Percentiles rank a stretch among this genome's conserved stretches.
Conservation (phyloP, 352 stramenopile species). For the Phytophthora nicotianae region DNA sequence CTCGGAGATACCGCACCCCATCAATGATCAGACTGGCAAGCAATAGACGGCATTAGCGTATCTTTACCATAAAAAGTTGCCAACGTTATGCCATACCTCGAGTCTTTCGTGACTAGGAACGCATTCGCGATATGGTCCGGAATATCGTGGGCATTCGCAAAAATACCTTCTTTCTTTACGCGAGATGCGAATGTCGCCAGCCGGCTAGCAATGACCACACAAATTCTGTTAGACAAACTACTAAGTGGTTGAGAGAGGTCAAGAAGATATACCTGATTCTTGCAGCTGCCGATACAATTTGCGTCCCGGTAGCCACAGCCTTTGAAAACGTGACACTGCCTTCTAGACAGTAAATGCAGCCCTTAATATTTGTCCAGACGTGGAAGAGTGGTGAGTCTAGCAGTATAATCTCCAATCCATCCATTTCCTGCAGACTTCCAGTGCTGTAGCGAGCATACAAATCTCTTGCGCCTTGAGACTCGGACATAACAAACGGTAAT, state of each 20-base stretch:
- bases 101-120: slow-evolving; percentile 62
- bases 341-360: slow-evolving; percentile 73
- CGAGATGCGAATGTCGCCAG: slow-evolving; percentile 54
- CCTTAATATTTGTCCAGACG: slow-evolving; percentile 81
- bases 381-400: slow-evolving; percentile 66
- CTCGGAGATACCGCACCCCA: slow-evolving; percentile 55
- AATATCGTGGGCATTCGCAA: slow-evolving; percentile 57
- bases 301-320: slow-evolving; percentile 57
- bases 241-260: too few relatives aligned
- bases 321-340: slow-evolving; percentile 65
- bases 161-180: slow-evolving; percentile 55
- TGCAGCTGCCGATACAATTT: slow-evolving; percentile 58
- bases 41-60: too few relatives aligned
- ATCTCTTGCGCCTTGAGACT: slow-evolving; percentile 40
- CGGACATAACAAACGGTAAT: slow-evolving; percentile 60
- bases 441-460: slow-evolving; percentile 38
- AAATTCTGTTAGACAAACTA: slow-evolving; percentile 5
- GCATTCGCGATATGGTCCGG: slow-evolving; percentile 64
- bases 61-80: neutral
- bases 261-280: slow-evolving; percentile 59
- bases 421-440: slow-evolving; percentile 50
- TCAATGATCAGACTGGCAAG: slow-evolving; percentile 64
- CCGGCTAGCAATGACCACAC: slow-evolving; percentile 23
- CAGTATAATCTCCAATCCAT: slow-evolving; percentile 75
- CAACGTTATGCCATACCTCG: slow-evolving; percentile 38